These are phyloP conservation scores for Sphaerostilbella broomeana DNA, from an alignment of 2,329 filamentous ascomycete genomes.

Conservation along the genomic window DNA sequence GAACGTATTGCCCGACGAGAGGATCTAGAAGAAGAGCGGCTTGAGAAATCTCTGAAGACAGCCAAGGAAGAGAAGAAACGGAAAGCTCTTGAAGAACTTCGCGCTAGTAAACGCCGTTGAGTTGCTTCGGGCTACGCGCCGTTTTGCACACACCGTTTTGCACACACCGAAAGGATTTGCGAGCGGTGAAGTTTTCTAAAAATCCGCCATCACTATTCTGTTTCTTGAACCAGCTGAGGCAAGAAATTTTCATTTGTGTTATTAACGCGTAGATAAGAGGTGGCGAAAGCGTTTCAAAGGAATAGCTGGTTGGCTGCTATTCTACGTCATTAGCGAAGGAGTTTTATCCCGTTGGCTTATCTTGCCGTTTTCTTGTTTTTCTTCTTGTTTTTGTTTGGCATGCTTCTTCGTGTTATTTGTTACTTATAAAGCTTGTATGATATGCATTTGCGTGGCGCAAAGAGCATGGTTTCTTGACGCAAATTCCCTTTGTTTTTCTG, in stretches of 20 bases:
- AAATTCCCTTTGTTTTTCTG: background rate
- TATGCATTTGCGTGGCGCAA: too few relatives aligned
- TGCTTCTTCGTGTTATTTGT: background rate
- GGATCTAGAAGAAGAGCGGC: constrained; percentile 56
- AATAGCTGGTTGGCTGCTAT: constrained; percentile 1
- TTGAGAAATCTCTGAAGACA: constrained; percentile 54
- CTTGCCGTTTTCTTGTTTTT: constrained; percentile 1
- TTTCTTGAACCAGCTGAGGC: too few relatives aligned
- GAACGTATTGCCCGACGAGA: constrained; percentile 58
- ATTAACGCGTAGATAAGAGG: too few relatives aligned
- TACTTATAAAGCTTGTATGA: too few relatives aligned
- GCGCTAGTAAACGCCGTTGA: constrained; percentile 25
- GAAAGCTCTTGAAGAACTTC: constrained; percentile 32
- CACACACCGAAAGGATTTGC: too few relatives aligned
- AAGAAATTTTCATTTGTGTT: too few relatives aligned
- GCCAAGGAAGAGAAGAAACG: constrained; percentile 54
- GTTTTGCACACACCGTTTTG: too few relatives aligned
- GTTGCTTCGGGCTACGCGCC: background rate
- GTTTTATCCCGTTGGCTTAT: constrained; percentile 20
- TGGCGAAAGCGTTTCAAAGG: too few relatives aligned
- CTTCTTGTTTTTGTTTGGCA: background rate
- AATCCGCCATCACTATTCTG: too few relatives aligned
- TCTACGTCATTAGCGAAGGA: constrained; percentile 33
- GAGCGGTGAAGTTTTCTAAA: too few relatives aligned
- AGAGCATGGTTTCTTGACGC: too few relatives aligned